A percentile compares a stretch with the other conserved stretches of the same genome.
phyloP scores from a whole-genome alignment of 2,329 filamentous ascomycete species.

The Aspergillus costaricaensis region DNA sequence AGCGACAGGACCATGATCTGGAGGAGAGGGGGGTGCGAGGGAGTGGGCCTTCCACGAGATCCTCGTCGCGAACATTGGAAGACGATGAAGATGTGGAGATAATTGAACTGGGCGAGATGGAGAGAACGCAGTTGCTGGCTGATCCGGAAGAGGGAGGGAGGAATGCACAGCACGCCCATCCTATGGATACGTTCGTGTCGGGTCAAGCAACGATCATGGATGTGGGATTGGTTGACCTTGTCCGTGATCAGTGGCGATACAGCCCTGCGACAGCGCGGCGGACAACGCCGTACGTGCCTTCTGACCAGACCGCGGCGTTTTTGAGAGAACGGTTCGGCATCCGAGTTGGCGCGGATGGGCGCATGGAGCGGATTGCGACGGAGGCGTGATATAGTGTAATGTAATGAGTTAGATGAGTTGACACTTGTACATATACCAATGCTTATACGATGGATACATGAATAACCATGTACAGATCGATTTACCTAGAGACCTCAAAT shows the following conservation, averaged over 20 bases:
- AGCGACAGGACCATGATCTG: constrained; percentile 57
- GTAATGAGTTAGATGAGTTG: background rate
- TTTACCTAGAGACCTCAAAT: too few relatives aligned
- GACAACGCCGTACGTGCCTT: constrained; percentile 30
- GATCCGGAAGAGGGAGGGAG: constrained; percentile 33
- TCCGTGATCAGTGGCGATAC: constrained; percentile 44
- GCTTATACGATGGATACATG: background rate
- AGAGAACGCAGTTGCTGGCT: constrained; percentile 35
- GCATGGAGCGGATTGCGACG: constrained; percentile 33
- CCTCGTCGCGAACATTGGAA: constrained; percentile 21
- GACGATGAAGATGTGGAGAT: constrained; percentile 26
- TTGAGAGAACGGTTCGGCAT: constrained; percentile 42
- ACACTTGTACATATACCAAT: background rate
- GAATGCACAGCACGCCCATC: constrained; percentile 32
- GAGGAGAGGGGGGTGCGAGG: constrained; percentile 58
- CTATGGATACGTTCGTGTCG: constrained; percentile 40
- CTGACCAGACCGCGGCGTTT: constrained; percentile 39
- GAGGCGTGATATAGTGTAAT: background rate
- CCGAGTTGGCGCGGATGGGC: constrained; percentile 38
- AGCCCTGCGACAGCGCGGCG: constrained; percentile 25
- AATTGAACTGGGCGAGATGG: constrained; percentile 44
- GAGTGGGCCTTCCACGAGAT: constrained; percentile 44
- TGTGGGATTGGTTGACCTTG: constrained; percentile 36
- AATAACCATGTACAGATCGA: background rate
- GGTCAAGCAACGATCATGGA: constrained; percentile 43